Base-by-base conservation (phyloP, 2,329 filamentous ascomycete genomes). In the Juglanconis sp. region DNA sequence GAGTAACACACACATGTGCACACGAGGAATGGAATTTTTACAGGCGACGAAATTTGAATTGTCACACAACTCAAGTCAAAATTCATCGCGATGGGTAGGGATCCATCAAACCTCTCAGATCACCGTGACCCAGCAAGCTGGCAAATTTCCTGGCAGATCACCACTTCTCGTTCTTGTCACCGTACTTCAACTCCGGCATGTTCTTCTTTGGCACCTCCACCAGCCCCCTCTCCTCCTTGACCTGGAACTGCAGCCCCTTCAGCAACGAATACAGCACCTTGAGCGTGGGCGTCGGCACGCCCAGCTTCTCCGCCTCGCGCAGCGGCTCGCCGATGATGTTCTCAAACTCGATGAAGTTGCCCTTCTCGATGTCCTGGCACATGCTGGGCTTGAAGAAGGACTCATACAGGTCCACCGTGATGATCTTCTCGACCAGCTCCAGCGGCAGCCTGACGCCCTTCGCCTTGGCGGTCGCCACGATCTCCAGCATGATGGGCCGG, bases 241-340 rank as follows among this genome's bases (percentile, higher is more conserved):
- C 75, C 65, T 76, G 71, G 71, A 77, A 76, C 68, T 85, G 82
- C 35, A 84, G 69, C 0, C 74, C 76, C 65, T 76, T 77, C 9
- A 80, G 71, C 35, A 83, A 66, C 2, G 74, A 72, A 65, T 84
- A 84, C 1, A 85, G 64, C 6, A 77, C 73, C 58, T 72, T 70
- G 36, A 85, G 68, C 15, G 77, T 81, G 0, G 82, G 81, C 71
- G 79, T 80, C 1, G 71, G 60, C 2, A 86, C 80, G 1, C 81
- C 81, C 0, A 73, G 68, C 36, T 67, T 68, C 63, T 77, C 76
- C 0, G 77, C 83, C 64, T 81, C 82, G 3, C 79, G 71, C 50
- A 86, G 62, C n/a, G 82, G 81, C 71, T 85, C 83, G 1, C 82
- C 82, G 3, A 85, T 69, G 40, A 86, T 76, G 63, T 79, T 83